phyloP scores from a whole-genome alignment of 805 yeast genomes.

The Ogataea nonfermentans region DNA sequence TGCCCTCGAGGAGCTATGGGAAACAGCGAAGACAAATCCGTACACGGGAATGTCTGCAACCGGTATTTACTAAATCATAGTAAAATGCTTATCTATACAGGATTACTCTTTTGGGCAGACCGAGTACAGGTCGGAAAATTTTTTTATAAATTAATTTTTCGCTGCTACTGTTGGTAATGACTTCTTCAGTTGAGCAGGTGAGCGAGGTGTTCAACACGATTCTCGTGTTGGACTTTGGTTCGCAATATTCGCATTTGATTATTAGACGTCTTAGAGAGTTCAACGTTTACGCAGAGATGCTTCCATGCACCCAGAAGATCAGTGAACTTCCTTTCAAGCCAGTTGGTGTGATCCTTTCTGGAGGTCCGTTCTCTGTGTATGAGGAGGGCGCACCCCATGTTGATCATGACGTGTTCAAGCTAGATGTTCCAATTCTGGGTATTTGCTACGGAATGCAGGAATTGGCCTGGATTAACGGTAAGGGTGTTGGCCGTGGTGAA shows the following conservation, averaged over 20 bases:
- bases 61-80: conserved; percentile 3
- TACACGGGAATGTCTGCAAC: conserved; percentile 21
- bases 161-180: background rate
- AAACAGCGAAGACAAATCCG: conserved; percentile 54
- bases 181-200: conserved; percentile 49
- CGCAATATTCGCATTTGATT: conserved; percentile 95
- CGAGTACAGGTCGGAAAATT: conserved; percentile 13
- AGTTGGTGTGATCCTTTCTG: conserved; percentile 92
- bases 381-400: conserved; percentile 96
- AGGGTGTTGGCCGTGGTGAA: conserved; percentile 91
- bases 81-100: conserved; percentile 2
- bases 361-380: conserved; percentile 97
- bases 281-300: conserved; percentile 98
- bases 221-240: conserved; percentile 95
- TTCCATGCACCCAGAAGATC: conserved; percentile 98
- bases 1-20: conserved; percentile 56
- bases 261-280: conserved; percentile 97
- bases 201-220: conserved; percentile 93
- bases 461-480: conserved; percentile 95
- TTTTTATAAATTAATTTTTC: conserved; percentile 7
- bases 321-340: conserved; percentile 91
- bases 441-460: conserved; percentile 99
- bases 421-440: conserved; percentile 92
- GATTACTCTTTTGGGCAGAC: conserved; percentile 11
- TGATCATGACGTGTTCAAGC: conserved; percentile 87